phyloP scores from a whole-genome alignment of 2,329 filamentous ascomycete genomes.

The Cryoendolithus antarcticus region DNA sequence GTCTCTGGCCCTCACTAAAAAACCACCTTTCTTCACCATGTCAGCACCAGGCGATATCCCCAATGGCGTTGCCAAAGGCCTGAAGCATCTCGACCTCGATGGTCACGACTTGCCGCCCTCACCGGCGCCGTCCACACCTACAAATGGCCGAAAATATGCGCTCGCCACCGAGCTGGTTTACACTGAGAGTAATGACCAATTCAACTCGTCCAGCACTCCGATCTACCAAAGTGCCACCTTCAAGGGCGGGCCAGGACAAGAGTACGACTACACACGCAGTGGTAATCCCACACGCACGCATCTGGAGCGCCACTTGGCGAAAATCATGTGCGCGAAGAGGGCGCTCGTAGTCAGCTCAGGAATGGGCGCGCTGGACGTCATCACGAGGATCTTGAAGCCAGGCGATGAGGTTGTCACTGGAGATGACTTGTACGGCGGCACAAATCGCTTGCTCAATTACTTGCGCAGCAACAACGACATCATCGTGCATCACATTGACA shows the following conservation, averaged over 20 bases:
- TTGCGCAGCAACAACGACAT: slow-evolving; percentile 82
- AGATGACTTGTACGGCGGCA: slow-evolving; percentile 92
- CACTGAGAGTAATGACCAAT: slow-evolving; percentile 91
- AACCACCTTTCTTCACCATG: slow-evolving; percentile 18
- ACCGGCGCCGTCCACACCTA: slow-evolving; percentile 81
- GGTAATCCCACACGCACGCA: slow-evolving; percentile 95
- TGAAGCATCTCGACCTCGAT: slow-evolving; percentile 56
- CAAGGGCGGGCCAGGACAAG: slow-evolving; percentile 70
- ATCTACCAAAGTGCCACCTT: slow-evolving; percentile 98
- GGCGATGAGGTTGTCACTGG: slow-evolving; percentile 96
- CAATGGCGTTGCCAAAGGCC: slow-evolving; percentile 28
- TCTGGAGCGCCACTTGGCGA: slow-evolving; percentile 89
- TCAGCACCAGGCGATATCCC: slow-evolving; percentile 12
- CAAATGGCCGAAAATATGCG: slow-evolving; percentile 76
- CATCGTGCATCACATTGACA: slow-evolving; percentile 91
- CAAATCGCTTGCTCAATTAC: slow-evolving; percentile 85
- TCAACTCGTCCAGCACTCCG: slow-evolving; percentile 88
- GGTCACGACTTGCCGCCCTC: slow-evolving; percentile 81
- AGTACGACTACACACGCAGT: slow-evolving; percentile 97
- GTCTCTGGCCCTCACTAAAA: slow-evolving; percentile 21
- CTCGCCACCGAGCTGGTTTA: slow-evolving; percentile 94
- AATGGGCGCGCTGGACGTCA: slow-evolving; percentile 95
- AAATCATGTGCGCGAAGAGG: slow-evolving; percentile 94
- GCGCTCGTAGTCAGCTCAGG: slow-evolving; percentile 89
- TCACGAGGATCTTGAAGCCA: slow-evolving; percentile 76